These are phyloP conservation scores for Calamus simplicifolius DNA, from an alignment of 176 grass and related monocot genomes.

Conservation along the genomic window DNA sequence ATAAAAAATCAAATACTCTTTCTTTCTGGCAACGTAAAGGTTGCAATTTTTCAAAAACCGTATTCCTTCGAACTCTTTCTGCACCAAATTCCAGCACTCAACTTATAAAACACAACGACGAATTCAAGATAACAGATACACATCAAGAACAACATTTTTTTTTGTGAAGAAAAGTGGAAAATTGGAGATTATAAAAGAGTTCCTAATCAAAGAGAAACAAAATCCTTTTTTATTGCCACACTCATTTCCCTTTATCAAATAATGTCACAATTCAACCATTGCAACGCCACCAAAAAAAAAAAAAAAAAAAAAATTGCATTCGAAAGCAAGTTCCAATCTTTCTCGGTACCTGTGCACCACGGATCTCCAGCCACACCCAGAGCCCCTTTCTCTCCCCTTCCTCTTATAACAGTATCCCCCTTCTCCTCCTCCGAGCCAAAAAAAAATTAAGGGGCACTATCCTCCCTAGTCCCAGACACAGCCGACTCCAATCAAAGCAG, in stretches of 20 bases:
- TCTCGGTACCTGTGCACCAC: neutral
- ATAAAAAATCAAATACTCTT: neutral
- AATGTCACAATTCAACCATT: neutral
- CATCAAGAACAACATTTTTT: too few species aligned
- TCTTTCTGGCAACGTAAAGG: neutral
- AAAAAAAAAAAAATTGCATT: neutral
- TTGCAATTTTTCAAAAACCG: too few species aligned
- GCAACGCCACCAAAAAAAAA: neutral
- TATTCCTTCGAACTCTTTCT: too few species aligned
- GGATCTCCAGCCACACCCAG: neutral
- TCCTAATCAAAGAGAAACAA: too few species aligned
- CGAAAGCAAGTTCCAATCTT: neutral
- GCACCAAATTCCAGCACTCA: too few species aligned
- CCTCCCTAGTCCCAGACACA: neutral
- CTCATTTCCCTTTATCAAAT: neutral
- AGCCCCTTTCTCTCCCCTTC: neutral
- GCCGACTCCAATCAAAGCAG: neutral
- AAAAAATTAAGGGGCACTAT: too few species aligned
- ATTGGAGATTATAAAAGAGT: too few species aligned
- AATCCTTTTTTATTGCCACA: too few species aligned
- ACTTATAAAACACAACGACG: too few species aligned
- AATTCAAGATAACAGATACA: too few species aligned
- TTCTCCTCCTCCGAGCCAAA: neutral
- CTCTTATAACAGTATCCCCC: neutral
- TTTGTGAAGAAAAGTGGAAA: too few species aligned